A percentile compares a stretch with the other conserved stretches of the same genome.
phyloP scores from a whole-genome alignment of 345 rosid genomes.

The Lumnitzera littorea region DNA sequence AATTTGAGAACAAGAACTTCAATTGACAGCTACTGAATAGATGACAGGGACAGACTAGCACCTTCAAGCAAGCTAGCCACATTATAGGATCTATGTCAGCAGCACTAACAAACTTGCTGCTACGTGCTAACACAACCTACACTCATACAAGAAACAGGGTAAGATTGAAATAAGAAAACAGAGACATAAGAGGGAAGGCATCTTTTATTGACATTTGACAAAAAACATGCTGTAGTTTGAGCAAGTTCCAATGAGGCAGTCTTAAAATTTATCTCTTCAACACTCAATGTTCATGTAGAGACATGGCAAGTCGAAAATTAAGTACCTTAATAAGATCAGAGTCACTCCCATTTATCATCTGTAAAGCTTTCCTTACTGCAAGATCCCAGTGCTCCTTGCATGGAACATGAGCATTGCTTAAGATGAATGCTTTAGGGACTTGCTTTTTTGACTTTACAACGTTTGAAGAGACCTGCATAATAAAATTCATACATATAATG shows the following conservation, averaged over 20 bases:
- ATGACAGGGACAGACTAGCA: conserved; percentile 10
- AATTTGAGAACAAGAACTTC: not conserved
- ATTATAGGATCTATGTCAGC: conserved; percentile 64
- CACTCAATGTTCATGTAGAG: too few relatives aligned
- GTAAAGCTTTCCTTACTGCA: conserved; percentile 56
- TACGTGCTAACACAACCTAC: conserved; percentile 87
- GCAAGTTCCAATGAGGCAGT: too few relatives aligned
- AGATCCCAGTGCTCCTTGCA: conserved; percentile 46
- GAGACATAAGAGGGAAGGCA: too few relatives aligned
- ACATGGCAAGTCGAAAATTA: too few relatives aligned
- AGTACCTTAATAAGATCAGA: conserved; percentile 60
- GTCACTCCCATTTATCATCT: conserved; percentile 40
- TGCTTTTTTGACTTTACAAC: conserved; percentile 34
- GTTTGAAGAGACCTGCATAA: conserved; percentile 46
- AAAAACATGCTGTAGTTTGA: too few relatives aligned
- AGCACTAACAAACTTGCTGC: conserved; percentile 61
- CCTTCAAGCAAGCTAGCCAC: conserved; percentile 86
- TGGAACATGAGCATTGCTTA: conserved; percentile 60
- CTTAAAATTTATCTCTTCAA: too few relatives aligned
- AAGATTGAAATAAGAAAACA: not conserved
- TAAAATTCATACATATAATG: not conserved
- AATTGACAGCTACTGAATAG: not conserved
- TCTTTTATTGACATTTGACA: too few relatives aligned
- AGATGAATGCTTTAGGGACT: conserved; percentile 35
- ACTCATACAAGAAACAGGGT: conserved; percentile 12